Evolutionary conservation across 495 filamentous ascomycete species (phyloP).

Genomic region (Chaetomium tenue): DNA sequence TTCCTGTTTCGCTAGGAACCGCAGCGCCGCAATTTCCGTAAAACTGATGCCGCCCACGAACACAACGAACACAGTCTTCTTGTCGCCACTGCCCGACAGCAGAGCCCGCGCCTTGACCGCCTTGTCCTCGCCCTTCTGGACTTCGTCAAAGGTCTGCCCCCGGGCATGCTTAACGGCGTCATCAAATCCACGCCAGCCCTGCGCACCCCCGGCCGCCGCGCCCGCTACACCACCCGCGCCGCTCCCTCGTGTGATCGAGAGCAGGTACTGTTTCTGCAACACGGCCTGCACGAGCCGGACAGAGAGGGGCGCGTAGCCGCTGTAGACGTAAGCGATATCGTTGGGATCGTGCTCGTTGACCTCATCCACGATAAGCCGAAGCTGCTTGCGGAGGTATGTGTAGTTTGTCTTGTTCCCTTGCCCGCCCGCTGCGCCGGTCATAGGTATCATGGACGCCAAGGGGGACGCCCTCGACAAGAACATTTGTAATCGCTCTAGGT

Average conservation of each 20-base stretch:
- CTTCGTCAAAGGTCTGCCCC: conserved; percentile 85
- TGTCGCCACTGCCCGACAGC: conserved; percentile 67
- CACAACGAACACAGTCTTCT: conserved; percentile 87
- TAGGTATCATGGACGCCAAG: conserved; percentile 67
- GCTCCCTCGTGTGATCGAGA: conserved; percentile 62
- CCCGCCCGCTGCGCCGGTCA: conserved; percentile 51
- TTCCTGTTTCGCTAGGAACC: conserved; percentile 86
- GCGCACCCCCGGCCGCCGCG: conserved; percentile 57
- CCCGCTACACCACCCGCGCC: conserved; percentile 48
- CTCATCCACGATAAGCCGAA: conserved; percentile 91
- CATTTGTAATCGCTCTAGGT: conserved; percentile 85
- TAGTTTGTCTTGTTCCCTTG: conserved; percentile 84
- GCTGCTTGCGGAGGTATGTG: conserved; percentile 74
- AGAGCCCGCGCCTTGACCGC: conserved; percentile 85
- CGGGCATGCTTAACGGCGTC: conserved; percentile 80
- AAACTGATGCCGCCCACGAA: conserved; percentile 94
- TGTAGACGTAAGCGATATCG: conserved; percentile 96
- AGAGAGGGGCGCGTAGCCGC: conserved; percentile 91
- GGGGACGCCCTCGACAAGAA: conserved; percentile 70
- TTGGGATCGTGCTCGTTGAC: conserved; percentile 95
- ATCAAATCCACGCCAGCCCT: conserved; percentile 89
- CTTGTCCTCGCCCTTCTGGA: conserved; percentile 92
- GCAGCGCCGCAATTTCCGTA: conserved; percentile 90
- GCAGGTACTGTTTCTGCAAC: conserved; percentile 81
- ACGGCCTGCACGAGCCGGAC: conserved; percentile 94